phyloP scores from a whole-genome alignment of 495 filamentous ascomycete genomes.

The Hamigera avellanea region DNA sequence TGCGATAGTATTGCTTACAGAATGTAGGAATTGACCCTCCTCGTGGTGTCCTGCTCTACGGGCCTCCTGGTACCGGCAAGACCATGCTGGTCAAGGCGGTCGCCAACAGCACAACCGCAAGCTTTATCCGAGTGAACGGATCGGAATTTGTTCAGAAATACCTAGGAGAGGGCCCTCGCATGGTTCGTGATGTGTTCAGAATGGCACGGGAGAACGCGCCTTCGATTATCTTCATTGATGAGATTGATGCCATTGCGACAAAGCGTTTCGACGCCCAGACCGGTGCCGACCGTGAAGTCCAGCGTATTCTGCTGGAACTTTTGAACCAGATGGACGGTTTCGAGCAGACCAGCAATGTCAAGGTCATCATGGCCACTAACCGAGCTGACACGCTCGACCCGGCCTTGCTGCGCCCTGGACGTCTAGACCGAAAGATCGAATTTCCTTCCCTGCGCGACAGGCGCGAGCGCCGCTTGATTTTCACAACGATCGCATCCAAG shows the following conservation, averaged over 20 bases:
- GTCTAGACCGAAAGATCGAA: constrained; percentile 96
- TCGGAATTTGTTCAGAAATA: constrained; percentile 99
- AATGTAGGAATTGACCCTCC: constrained; percentile 81
- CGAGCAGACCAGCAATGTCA: constrained; percentile 96
- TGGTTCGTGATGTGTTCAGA: constrained; percentile 98
- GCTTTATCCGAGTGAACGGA: constrained; percentile 95
- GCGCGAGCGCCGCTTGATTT: constrained; percentile 89
- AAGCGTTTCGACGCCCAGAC: constrained; percentile 99
- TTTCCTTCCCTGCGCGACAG: constrained; percentile 87
- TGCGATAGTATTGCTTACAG: constrained; percentile 11
- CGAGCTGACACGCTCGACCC: constrained; percentile 94
- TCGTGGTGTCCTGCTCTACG: constrained; percentile 90
- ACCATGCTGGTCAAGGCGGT: constrained; percentile 99
- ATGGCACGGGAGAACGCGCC: constrained; percentile 98
- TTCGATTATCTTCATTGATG: constrained; percentile 98
- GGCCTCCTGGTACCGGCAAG: constrained; percentile 94
- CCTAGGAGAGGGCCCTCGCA: constrained; percentile 90
- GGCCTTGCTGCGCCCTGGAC: constrained; percentile 83
- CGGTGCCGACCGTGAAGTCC: constrained; percentile 93
- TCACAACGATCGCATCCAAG: constrained; percentile 87
- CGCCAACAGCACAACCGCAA: constrained; percentile 94
- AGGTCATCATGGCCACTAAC: constrained; percentile 99
- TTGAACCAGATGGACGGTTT: constrained; percentile 99
- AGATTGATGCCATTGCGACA: constrained; percentile 97
- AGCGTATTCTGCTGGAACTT: constrained; percentile 92